Base-by-base conservation (phyloP, 1,284 basidiomycete genomes). In the Amylostereum areolatum region DNA sequence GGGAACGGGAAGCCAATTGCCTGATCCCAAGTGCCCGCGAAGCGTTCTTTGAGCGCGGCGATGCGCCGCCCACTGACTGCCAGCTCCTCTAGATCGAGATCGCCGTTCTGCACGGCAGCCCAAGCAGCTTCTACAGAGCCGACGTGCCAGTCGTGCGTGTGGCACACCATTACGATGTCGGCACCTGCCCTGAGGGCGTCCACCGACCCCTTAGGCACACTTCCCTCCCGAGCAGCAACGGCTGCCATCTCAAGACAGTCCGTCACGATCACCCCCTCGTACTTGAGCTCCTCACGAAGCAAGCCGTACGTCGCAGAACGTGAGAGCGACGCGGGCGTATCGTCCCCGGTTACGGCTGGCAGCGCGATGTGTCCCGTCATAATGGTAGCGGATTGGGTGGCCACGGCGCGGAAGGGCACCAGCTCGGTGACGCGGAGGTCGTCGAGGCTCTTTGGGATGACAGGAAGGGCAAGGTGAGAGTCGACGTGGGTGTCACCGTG, bases 351-450 rank as follows among this genome's bases (percentile, higher is more conserved):
- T 27, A 83, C 61, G 9, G 71, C 52, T 0, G 83, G 83, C 1
- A 86, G 70, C 4, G 83, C 80, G 73, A 85, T 83, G 59, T 87
- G 84, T 0, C 80, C 83, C 0, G 80, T 79, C 84, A 87, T 87
- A 46, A 86, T 72, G 32, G 73, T 82, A 0, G 78, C 71, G 2
- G 65, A 56, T 0, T 58, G 58, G 3, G 66, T 56, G 28, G 80
- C 65, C 43, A 80, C 66, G 0, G 65, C 59, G 11, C 63, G 60
- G 66, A 85, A 87, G 1, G 84, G 83, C 2, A 79, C 67, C 7
- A 86, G 67, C 59, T 85, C 84, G 6, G 67, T 75, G 39, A 59
- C 46, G 9, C 59, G 42, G 4, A 85, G 64, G 46, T 72, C 63
- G 2, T 60, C 49, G 32, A 65, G 65, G 4, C 69, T 65, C 49